These are phyloP conservation scores for Fraxinus ornus DNA, from an alignment of 305 asterid species.

Conservation along the genomic window DNA sequence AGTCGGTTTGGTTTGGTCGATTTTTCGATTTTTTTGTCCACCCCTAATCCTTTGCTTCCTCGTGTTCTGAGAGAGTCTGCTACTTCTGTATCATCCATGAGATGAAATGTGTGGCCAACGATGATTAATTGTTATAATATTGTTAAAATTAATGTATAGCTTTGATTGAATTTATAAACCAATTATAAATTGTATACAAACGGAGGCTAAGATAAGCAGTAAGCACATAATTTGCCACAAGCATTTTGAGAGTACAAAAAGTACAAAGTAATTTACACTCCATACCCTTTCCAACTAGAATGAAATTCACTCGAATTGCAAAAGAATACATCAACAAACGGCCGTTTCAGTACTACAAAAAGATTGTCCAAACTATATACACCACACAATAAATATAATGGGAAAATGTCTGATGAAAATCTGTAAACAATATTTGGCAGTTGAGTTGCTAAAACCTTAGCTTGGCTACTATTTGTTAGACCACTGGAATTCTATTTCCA, in stretches of 20 bases:
- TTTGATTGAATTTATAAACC: too few relatives aligned
- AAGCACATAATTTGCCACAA: neutral
- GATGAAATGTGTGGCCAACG: too few relatives aligned
- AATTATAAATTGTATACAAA: neutral
- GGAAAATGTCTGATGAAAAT: conserved; percentile 23
- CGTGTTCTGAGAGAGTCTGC: too few relatives aligned
- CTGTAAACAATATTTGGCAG: conserved; percentile 24
- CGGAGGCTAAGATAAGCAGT: neutral
- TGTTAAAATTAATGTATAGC: too few relatives aligned
- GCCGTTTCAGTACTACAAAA: conserved; percentile 32
- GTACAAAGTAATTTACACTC: neutral
- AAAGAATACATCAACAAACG: conserved; percentile 38
- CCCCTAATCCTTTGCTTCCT: too few relatives aligned
- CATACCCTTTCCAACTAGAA: conserved; percentile 17
- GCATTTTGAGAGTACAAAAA: neutral
- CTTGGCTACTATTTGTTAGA: conserved; percentile 54
- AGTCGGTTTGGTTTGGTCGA: too few relatives aligned
- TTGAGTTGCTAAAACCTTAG: conserved; percentile 10
- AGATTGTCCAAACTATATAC: conserved; percentile 40
- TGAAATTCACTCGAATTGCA: conserved; percentile 38
- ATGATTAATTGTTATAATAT: too few relatives aligned
- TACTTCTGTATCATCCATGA: too few relatives aligned
- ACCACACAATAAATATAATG: conserved; percentile 32
- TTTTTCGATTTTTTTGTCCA: too few relatives aligned
- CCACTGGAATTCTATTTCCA: conserved; percentile 98